These are phyloP conservation scores for Phtheirospermum japonicum DNA, from an alignment of 257 asterid genomes.

Conservation along the genomic window DNA sequence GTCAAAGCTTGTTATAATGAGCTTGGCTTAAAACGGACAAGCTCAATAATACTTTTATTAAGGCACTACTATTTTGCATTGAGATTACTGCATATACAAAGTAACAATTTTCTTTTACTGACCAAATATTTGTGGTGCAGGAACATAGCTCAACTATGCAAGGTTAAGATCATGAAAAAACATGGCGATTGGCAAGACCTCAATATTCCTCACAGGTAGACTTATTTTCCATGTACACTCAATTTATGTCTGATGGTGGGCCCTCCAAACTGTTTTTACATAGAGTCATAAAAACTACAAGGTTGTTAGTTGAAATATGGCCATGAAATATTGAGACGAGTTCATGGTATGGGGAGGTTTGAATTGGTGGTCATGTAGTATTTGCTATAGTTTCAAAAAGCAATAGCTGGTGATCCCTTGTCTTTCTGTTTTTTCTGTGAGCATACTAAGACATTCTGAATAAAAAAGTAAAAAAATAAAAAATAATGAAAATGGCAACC, in stretches of 20 bases:
- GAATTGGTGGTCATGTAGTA: neutral
- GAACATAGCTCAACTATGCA: conserved; percentile 75
- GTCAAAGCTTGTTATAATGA: neutral
- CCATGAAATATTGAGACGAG: neutral
- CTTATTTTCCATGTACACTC: conserved; percentile 6
- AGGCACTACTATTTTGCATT: neutral
- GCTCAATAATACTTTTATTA: neutral
- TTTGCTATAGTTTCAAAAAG: neutral
- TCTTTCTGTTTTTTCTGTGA: neutral
- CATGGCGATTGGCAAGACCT: conserved; percentile 78
- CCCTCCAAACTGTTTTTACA: neutral
- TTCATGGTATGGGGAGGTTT: neutral
- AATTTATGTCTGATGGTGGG: neutral
- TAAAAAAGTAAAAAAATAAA: neutral
- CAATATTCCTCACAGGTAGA: conserved; percentile 47
- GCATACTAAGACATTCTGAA: neutral
- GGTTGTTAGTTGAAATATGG: neutral
- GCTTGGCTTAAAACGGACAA: neutral
- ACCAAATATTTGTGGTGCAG: conserved; percentile 40
- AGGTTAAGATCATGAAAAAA: conserved; percentile 72
- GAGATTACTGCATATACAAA: neutral
- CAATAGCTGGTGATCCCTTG: neutral
- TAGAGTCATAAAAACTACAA: neutral
- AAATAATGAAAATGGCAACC: neutral
- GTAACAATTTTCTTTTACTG: neutral